Evolutionary conservation across 2,329 filamentous ascomycete genomes (phyloP), one percentile per base, ranked within the genome.

Genomic region (Tolypocladium pustulatum): DNA sequence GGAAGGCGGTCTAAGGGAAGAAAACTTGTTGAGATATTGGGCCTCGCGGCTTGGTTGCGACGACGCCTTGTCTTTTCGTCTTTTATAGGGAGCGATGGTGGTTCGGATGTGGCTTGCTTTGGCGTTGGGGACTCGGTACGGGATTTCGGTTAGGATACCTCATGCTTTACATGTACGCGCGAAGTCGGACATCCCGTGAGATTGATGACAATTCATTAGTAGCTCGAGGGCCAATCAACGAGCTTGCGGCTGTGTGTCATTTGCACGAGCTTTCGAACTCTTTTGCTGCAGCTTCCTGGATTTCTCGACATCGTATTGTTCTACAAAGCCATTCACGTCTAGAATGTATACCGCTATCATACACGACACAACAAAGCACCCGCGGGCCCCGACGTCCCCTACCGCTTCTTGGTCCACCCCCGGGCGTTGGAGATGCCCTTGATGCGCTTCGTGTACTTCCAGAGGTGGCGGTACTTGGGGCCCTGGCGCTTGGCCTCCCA

Each of bases 401-500:
- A 73, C 61, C 71, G 68, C 68, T 67, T 72, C 72, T 75, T 76
- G 61, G 68, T 71, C 73, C 75, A 76, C 30, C 74, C 73, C 56
- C 70, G 68, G 34, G 68, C 72, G 58, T 76, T 77, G 61, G 75
- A 76, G 59, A 76, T 61, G 34, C 76, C 75, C 62, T 64, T 72
- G 72, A 85, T 84, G 61, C 79, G 77, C 77, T 81, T 83, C 67
- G 79, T 83, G 72, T 84, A 85, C 79, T 85, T 85, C 81, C 82
- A 84, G 64, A 87, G 72, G 62, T 81, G 77, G 67, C 77, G 80
- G 76, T 83, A 87, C 81, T 87, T 87, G 71, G 81, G 78, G 63
- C 82, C 81, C 68, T 84, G 78, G 67, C 81, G 77, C 78, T 83
- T 85, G 66, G 83, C 84, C 65, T 87, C 84, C 84, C 84, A 87